Evolutionary conservation across 305 asterid genomes (phyloP), one percentile per base, ranked within the genome.

Genomic region (Fraxinus floribunda): DNA sequence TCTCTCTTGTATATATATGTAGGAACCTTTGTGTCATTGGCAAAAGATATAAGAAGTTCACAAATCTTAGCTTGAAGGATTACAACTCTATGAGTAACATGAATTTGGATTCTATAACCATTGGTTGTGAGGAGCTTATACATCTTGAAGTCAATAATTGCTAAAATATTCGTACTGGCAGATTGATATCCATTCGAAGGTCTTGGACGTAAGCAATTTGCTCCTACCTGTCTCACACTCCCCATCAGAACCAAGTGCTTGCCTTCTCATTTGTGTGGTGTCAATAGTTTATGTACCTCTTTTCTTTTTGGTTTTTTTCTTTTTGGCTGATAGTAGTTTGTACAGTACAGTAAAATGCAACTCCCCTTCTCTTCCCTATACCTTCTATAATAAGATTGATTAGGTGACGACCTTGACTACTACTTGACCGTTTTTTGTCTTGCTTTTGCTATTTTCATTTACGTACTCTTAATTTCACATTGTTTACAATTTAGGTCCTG

Each of bases 401-500:
- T 5, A n/a, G 57, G 46, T 15, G 18, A 18, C 77, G 41, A 26
- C 74, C 79, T 41, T 7, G 35, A 76, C 49, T 55, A 44, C 62
- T 60, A 44, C 62, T 60, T 24, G 46, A 73, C 79, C 3, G 35
- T 30, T 20, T 57, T 70, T 70, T 36, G 16, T 62, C 77, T 46
- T 78, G 55, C 10, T 55, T 24, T 78, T 80, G 35, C 66, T 78
- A 36, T 30, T 26, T 49, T 6, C 10, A 29, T 3, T 75, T 26
- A 34, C 26, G 39, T 0, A 78, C 68, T 68, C 79, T 83, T 34
- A 76, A 5, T 62, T 26, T 38, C 20, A 20, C 44, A 8, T 41
- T 70, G 73, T 16, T 49, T 49, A 49, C 5, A 11, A 49, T 86
- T 41, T 62, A 75, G 72, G 32, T 80, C 78, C 73, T 86, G 84